A percentile compares a stretch with the other conserved stretches of the same genome.
Conservation (phyloP, 495 filamentous ascomycete species). For the Glonium stellatum region DNA sequence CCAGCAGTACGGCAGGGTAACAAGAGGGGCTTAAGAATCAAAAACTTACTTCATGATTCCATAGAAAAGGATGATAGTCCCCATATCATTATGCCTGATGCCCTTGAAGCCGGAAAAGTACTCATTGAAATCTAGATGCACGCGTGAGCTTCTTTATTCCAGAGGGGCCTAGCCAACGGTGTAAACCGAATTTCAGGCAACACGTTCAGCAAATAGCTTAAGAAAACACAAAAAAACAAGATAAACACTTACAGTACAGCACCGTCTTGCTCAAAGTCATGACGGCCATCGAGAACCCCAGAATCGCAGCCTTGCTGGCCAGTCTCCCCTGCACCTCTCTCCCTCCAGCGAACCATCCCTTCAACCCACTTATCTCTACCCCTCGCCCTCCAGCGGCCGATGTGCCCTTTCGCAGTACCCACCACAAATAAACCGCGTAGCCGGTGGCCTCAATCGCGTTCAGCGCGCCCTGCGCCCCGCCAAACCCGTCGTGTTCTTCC, state of each 20-base stretch:
- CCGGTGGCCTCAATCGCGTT: constrained; percentile 67
- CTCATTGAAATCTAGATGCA: constrained; percentile 62
- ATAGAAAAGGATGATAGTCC: constrained; percentile 43
- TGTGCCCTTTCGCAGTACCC: constrained; percentile 49
- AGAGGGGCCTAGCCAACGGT: neutral
- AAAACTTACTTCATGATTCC: constrained; percentile 39
- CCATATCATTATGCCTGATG: constrained; percentile 64
- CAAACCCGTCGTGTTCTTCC: constrained; percentile 67
- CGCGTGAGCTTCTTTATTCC: neutral
- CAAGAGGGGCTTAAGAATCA: neutral
- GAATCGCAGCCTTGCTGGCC: constrained; percentile 57
- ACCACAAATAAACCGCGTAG: constrained; percentile 62
- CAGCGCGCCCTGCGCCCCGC: constrained; percentile 63
- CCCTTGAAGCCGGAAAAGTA: constrained; percentile 68
- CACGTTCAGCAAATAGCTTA: neutral
- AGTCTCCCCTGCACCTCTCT: constrained; percentile 50
- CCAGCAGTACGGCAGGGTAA: neutral
- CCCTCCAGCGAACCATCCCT: constrained; percentile 40
- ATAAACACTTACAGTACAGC: constrained; percentile 64
- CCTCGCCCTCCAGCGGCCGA: constrained; percentile 28
- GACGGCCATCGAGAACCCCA: constrained; percentile 61
- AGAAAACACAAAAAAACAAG: neutral
- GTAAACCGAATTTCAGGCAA: neutral
- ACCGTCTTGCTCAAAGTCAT: constrained; percentile 87
- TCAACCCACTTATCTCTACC: constrained; percentile 32